Conservation (phyloP, 2,329 filamentous ascomycete genomes). For the Alternaria viburni region DNA sequence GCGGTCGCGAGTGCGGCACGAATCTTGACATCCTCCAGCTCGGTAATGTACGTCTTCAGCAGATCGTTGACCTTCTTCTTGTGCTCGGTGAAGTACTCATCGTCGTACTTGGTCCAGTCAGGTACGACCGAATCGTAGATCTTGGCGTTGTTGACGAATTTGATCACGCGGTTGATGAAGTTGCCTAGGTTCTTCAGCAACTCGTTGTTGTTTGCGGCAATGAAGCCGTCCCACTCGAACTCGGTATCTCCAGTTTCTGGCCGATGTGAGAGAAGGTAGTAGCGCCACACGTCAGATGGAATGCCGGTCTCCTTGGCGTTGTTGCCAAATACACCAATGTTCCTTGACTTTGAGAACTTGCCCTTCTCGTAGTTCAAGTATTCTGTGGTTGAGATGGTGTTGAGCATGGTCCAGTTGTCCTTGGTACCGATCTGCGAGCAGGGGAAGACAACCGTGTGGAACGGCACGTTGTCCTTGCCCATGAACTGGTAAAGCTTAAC, state of each 20-base stretch:
- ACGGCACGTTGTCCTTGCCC: conserved; percentile 88
- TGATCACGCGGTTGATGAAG: conserved; percentile 65
- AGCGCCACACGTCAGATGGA: conserved; percentile 87
- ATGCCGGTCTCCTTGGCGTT: conserved; percentile 87
- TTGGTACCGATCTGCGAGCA: conserved; percentile 82
- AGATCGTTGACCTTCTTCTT: conserved; percentile 69
- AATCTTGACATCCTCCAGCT: conserved; percentile 75
- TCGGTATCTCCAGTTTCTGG: conserved; percentile 87
- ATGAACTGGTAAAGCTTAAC: conserved; percentile 90
- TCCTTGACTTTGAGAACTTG: conserved; percentile 92
- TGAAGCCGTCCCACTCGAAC: conserved; percentile 87
- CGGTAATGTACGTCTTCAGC: conserved; percentile 69
- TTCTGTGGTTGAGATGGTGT: conserved; percentile 88
- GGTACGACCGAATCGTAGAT: conserved; percentile 72
- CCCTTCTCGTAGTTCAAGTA: conserved; percentile 56
- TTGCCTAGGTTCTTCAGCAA: conserved; percentile 76
- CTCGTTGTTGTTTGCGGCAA: conserved; percentile 85
- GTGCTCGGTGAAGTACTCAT: conserved; percentile 50
- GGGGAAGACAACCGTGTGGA: conserved; percentile 92
- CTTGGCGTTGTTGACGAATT: conserved; percentile 76
- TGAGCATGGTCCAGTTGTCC: conserved; percentile 87
- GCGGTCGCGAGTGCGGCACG: conserved; percentile 69
- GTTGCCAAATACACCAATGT: conserved; percentile 89
- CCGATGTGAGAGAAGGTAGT: conserved; percentile 84
- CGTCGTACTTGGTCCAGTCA: conserved; percentile 64